phyloP scores from a whole-genome alignment of 1,139 yeast species.

The Scheffersomyces stambukii region DNA sequence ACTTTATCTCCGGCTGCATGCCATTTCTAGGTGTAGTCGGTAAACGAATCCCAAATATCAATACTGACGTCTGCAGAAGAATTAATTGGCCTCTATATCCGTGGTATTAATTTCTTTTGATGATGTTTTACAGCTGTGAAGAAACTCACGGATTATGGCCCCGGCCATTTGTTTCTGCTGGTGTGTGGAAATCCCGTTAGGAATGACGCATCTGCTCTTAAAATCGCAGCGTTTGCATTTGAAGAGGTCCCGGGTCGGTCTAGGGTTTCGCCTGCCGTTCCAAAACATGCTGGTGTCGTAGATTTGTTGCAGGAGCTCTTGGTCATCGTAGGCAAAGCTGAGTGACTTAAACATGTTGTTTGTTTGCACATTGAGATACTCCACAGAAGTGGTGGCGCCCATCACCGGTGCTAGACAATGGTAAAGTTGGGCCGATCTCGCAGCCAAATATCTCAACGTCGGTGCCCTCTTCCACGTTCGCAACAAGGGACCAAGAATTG shows the following conservation, averaged over 20 bases:
- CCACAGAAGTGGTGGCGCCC: slow-evolving; percentile 40
- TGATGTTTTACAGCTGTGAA: slow-evolving; percentile 31
- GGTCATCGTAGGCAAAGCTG: slow-evolving; percentile 30
- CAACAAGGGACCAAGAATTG: slow-evolving; percentile 16
- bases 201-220: slow-evolving; percentile 28
- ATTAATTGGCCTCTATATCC: slow-evolving; percentile 17
- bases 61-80: slow-evolving; percentile 40
- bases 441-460: slow-evolving; percentile 54
- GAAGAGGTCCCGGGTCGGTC: slow-evolving; percentile 28
- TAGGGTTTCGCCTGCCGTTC: slow-evolving; percentile 50
- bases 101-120: slow-evolving; percentile 35
- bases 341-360: slow-evolving; percentile 34
- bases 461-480: slow-evolving; percentile 49
- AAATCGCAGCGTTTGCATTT: slow-evolving; percentile 56
- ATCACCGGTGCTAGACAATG: slow-evolving; percentile 27
- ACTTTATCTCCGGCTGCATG: slow-evolving; percentile 43
- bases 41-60: slow-evolving; percentile 45
- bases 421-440: slow-evolving; percentile 50
- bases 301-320: slow-evolving; percentile 22
- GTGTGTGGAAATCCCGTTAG: slow-evolving; percentile 15
- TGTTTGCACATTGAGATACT: slow-evolving; percentile 43
- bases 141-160: slow-evolving; percentile 11
- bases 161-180: slow-evolving; percentile 11
- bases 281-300: slow-evolving; percentile 43
- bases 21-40: slow-evolving; percentile 38